Evolutionary conservation across 1,284 basidiomycete genomes (phyloP).

Genomic region (Ganoderma sp.): DNA sequence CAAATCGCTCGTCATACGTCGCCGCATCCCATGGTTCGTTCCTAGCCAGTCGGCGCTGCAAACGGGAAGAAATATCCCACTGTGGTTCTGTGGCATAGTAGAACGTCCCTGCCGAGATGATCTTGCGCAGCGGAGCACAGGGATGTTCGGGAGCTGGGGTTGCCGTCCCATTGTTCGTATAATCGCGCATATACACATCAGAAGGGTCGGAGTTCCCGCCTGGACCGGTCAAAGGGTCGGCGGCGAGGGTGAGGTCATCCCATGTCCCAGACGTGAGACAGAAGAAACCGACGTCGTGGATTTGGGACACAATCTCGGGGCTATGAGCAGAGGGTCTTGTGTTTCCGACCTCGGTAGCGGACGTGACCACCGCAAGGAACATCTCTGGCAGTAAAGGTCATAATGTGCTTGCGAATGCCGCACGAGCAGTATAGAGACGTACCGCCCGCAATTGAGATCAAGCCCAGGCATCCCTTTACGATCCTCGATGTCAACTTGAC

Average conservation of each 20-base stretch:
- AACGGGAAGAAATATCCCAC: conserved; percentile 89
- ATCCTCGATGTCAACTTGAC: conserved; percentile 66
- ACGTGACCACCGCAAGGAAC: conserved; percentile 79
- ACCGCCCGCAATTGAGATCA: conserved; percentile 75
- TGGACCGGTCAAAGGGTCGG: conserved; percentile 55
- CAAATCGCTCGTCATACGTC: conserved; percentile 80
- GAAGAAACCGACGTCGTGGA: conserved; percentile 81
- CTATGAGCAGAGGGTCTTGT: conserved; percentile 64
- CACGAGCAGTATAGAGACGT: conserved; percentile 33
- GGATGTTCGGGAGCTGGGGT: conserved; percentile 82
- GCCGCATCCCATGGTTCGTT: conserved; percentile 60
- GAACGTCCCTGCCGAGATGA: conserved; percentile 91
- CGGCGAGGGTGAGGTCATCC: conserved; percentile 66
- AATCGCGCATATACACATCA: conserved; percentile 57
- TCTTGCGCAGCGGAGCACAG: conserved; percentile 88
- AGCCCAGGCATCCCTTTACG: conserved; percentile 84
- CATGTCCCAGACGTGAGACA: conserved; percentile 72
- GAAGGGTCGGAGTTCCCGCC: conserved; percentile 48
- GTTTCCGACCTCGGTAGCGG: conserved; percentile 80
- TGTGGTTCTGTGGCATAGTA: conserved; percentile 85
- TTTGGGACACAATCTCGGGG: conserved; percentile 71
- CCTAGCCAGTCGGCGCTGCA: conserved; percentile 69
- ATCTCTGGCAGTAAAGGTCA: conserved; percentile 57
- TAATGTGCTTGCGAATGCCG: neutral
- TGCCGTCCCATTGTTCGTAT: conserved; percentile 39